phyloP scores from a whole-genome alignment of 805 yeast genomes.

The Candida anglica region DNA sequence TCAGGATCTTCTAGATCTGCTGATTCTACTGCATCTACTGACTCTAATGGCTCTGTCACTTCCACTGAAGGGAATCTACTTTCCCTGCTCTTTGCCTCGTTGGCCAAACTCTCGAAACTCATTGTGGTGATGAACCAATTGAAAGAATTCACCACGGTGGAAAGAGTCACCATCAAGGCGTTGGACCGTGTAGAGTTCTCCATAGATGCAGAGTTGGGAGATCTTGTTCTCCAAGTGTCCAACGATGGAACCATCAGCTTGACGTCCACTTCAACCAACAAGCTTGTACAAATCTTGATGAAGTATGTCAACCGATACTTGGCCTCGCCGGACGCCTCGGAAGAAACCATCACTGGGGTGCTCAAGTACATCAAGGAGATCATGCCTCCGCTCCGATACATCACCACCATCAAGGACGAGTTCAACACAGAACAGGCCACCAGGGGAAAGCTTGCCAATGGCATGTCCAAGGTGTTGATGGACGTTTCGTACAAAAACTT shows the following conservation, averaged over 20 bases:
- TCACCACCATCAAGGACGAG: conserved; percentile 12
- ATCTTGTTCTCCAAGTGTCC: conserved; percentile 14
- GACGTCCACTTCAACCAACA: conserved; percentile 3
- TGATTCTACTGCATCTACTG: too few relatives aligned
- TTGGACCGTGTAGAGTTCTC: conserved; percentile 24
- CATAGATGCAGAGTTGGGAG: conserved; percentile 19
- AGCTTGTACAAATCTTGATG: conserved; percentile 13
- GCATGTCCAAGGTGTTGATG: conserved; percentile 25
- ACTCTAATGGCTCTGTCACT: conserved; percentile 10
- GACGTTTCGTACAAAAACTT: conserved; percentile 28
- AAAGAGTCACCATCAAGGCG: conserved; percentile 20
- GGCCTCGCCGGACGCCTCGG: conserved; percentile 1
- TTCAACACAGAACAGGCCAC: conserved; percentile 7
- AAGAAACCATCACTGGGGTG: conserved; percentile 22
- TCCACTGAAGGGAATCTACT: neutral
- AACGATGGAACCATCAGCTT: conserved; percentile 10
- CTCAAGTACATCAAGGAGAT: conserved; percentile 30
- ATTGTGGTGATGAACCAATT: conserved; percentile 32
- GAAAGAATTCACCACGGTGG: conserved; percentile 17
- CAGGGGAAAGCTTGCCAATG: conserved; percentile 21
- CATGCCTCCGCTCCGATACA: conserved; percentile 24
- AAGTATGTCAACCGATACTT: conserved; percentile 21
- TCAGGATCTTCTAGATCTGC: too few relatives aligned
- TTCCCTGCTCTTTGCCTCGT: conserved; percentile 19
- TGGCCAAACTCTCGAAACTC: conserved; percentile 27